Evolutionary conservation across 345 rosid genomes (phyloP), one percentile per base, ranked within the genome.

Genomic region (Salix udensis): DNA sequence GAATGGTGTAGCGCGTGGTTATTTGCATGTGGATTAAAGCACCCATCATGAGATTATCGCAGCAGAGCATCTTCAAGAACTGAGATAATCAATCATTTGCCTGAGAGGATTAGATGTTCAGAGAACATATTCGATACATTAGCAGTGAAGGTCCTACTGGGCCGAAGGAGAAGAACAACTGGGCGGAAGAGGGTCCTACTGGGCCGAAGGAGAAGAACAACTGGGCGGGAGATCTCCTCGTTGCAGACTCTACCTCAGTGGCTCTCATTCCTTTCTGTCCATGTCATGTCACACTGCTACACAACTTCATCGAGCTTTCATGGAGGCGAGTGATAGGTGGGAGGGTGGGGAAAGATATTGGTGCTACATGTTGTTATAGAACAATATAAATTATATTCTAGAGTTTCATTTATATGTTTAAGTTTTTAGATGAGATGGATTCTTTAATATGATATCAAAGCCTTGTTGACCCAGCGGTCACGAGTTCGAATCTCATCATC

Each of bases 141-240:
- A 26, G 97, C 96, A 3, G 62, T 80, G 46, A 94, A 91, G n/a
- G n/a, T n/a, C n/a, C n/a, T n/a, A n/a, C n/a, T n/a, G n/a, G n/a
- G n/a, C n/a, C n/a, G n/a, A n/a, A n/a, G n/a, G n/a, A n/a, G n/a
- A n/a, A n/a, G n/a, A n/a, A n/a, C n/a, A n/a, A n/a, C n/a, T n/a
- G n/a, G n/a, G n/a, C n/a, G 12, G 99, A 93, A 71, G 91, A 88
- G 77, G 97, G 98, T 66, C 97, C 98, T 7, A 90, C 98, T 0
- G 98, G 98, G 23, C 97, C 99, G 0, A 95, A 93, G 87, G 96
- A 91, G 87, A 95, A 93, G 91, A 88, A 91, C 80, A 91, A 89
- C 53, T 93, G 96, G 98, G 78, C 83, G 48, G 97, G 94, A 5
- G 99, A 96, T 12, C 24, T 9, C 9, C 60, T 75, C 66, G 0